Evolutionary conservation across 2,329 filamentous ascomycete genomes (phyloP).

Genomic region (Clonostachys rhizophaga): DNA sequence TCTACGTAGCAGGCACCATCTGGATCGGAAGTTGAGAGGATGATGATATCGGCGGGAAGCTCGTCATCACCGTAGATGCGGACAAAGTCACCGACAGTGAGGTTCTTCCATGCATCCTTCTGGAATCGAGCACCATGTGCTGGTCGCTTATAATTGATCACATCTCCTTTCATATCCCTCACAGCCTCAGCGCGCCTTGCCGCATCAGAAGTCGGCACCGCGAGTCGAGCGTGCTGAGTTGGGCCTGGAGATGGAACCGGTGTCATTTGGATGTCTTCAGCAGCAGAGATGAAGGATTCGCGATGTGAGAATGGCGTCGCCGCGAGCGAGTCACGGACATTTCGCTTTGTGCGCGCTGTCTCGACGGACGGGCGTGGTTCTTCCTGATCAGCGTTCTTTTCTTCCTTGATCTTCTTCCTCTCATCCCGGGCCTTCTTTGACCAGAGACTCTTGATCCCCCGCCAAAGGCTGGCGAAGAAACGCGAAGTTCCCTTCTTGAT

Average conservation of each 20-base stretch:
- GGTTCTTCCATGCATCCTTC: conserved; percentile 89
- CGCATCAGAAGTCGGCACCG: conserved; percentile 30
- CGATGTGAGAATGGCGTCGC: conserved; percentile 46
- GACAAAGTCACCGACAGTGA: conserved; percentile 93
- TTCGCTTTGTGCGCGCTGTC: conserved; percentile 23
- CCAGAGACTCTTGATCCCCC: conserved; percentile 39
- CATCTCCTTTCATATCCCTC: conserved; percentile 42
- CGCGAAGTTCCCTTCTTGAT: conserved; percentile 85
- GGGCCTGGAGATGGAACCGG: conserved; percentile 81
- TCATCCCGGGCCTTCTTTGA: conserved; percentile 42
- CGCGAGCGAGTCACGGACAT: conserved; percentile 31
- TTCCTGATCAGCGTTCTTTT: conserved; percentile 24
- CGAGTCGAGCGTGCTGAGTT: conserved; percentile 24
- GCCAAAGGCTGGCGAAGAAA: conserved; percentile 49
- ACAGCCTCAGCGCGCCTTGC: conserved; percentile 27
- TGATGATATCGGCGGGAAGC: conserved; percentile 87
- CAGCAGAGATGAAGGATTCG: conserved; percentile 47
- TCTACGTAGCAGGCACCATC: conserved; percentile 97
- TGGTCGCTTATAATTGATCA: conserved; percentile 69
- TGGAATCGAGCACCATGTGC: conserved; percentile 78
- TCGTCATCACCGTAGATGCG: conserved; percentile 96
- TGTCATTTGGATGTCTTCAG: conserved; percentile 88
- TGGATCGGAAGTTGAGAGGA: conserved; percentile 86
- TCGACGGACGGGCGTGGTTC: conserved; percentile 56
- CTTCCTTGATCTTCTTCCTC: conserved; percentile 27